Percentiles rank a stretch among this genome's conserved stretches.
Evolutionary conservation across 306 rosid genomes (phyloP).

Genomic region (Inga oerstediana): DNA sequence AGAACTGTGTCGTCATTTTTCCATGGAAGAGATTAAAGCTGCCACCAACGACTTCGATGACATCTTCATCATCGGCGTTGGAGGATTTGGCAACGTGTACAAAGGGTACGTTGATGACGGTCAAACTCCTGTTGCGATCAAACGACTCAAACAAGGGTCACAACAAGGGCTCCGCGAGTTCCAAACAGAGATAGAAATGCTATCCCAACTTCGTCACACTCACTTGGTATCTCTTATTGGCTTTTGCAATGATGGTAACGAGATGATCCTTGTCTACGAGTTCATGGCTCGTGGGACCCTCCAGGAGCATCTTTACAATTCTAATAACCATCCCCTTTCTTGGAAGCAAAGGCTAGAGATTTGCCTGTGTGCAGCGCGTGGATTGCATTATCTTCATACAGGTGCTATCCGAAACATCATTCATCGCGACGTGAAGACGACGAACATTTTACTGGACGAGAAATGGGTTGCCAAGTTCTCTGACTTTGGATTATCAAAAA

Average conservation of each 20-base stretch:
- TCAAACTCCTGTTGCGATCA: neutral
- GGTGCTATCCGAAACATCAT: neutral
- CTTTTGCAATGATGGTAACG: slow-evolving; percentile 42
- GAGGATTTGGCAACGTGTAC: slow-evolving; percentile 30
- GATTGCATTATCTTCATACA: neutral
- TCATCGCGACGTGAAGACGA: slow-evolving; percentile 42
- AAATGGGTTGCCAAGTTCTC: neutral
- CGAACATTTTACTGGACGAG: slow-evolving; percentile 25
- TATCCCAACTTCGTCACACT: slow-evolving; percentile 47
- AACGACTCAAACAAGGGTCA: neutral
- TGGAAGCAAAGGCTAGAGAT: neutral
- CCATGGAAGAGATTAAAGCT: neutral
- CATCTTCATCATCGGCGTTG: neutral
- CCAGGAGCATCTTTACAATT: neutral
- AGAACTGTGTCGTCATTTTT: neutral
- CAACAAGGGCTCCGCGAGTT: neutral
- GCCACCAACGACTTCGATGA: slow-evolving; percentile 24
- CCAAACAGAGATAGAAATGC: slow-evolving; percentile 36
- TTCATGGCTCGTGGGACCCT: neutral
- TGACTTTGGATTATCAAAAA: neutral
- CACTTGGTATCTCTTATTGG: slow-evolving; percentile 53
- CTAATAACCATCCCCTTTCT: neutral
- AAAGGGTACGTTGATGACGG: slow-evolving; percentile 6
- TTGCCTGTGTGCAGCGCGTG: neutral
- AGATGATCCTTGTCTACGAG: slow-evolving; percentile 41